A percentile compares a stretch with the other conserved stretches of the same genome.
phyloP scores from a whole-genome alignment of 2,329 filamentous ascomycete species.

The Aspergillus eucalypticola region DNA sequence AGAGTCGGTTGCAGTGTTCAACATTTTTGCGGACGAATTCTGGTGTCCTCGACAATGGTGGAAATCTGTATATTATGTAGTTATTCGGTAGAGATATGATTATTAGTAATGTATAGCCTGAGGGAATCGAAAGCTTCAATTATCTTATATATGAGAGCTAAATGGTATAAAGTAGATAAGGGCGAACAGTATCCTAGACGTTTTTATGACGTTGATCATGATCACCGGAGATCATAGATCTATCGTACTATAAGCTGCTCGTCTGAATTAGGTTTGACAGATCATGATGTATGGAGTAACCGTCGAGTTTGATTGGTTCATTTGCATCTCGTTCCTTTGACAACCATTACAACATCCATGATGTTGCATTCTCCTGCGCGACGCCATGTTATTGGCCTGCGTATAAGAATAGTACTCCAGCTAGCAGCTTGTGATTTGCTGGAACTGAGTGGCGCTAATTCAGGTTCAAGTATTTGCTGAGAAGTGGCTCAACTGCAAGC shows the following conservation, averaged over 20 bases:
- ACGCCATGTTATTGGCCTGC: background rate
- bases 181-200: background rate
- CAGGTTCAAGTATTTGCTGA: background rate
- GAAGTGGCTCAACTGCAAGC: background rate
- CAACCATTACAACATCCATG: background rate
- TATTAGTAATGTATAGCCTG: no score
- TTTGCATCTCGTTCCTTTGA: background rate
- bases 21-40: background rate
- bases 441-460: background rate
- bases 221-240: background rate
- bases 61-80: background rate
- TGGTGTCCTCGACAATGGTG: background rate
- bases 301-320: background rate
- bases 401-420: background rate
- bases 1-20: conserved; percentile 6
- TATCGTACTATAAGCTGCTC: background rate
- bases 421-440: background rate
- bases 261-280: background rate
- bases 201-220: background rate
- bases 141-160: no score
- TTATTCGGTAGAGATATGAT: background rate
- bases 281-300: background rate
- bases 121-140: no score
- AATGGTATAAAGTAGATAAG: background rate
- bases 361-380: background rate